Conservation (phyloP, 1,284 basidiomycete species). For the Cystobasidiaceae sp. region DNA sequence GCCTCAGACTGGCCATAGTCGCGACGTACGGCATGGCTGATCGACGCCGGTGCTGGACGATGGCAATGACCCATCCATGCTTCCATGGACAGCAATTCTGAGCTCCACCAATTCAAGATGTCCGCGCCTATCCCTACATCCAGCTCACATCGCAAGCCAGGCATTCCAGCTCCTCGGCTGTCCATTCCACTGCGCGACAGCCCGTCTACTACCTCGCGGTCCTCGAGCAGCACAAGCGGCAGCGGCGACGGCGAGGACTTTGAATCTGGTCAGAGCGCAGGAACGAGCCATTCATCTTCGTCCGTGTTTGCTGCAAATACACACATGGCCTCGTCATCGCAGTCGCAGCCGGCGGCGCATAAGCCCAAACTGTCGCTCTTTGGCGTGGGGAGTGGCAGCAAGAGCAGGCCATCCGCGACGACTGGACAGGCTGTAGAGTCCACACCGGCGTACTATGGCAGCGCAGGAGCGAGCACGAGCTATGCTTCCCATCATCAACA, state of each 20-base stretch:
- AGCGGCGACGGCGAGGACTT: background rate
- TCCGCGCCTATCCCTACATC: background rate
- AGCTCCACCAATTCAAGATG: background rate
- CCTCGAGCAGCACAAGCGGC: background rate
- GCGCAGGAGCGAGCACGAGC: no score
- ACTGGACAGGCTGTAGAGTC: no score
- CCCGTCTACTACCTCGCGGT: constrained; percentile 5
- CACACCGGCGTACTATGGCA: no score
- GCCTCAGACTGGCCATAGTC: no score
- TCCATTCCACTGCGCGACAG: background rate
- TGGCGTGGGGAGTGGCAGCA: background rate
- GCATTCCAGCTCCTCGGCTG: constrained; percentile 2
- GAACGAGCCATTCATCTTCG: background rate
- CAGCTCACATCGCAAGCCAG: constrained; percentile 12
- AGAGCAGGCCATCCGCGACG: background rate
- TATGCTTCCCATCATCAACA: background rate
- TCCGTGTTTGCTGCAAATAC: no score
- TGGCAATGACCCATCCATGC: no score
- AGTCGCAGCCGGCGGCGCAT: background rate
- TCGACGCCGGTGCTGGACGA: no score
- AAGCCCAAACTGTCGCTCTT: constrained; percentile 16
- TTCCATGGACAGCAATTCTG: no score
- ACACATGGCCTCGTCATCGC: background rate
- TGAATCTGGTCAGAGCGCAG: background rate
- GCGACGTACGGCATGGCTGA: no score